Evolutionary conservation across 768 basidiomycete genomes (phyloP).

Genomic region (Xerocomellus amylosporus): DNA sequence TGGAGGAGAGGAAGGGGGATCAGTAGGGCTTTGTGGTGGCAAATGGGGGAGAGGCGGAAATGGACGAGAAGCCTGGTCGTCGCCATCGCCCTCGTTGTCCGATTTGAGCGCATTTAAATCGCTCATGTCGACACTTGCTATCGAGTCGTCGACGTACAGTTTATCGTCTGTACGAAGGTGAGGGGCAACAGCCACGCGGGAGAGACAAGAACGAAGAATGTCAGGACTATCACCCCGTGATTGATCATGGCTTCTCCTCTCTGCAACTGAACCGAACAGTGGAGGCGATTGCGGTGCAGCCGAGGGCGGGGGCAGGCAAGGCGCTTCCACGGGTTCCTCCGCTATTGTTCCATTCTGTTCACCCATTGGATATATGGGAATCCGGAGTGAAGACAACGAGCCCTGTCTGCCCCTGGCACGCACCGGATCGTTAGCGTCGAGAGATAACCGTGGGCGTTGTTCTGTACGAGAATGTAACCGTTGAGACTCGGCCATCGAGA

Average conservation of each 20-base stretch:
- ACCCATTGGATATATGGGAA: slow-evolving; percentile 14
- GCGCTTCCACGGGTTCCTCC: slow-evolving; percentile 14
- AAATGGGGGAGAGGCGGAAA: slow-evolving; percentile 28
- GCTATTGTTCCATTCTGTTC: slow-evolving; percentile 16
- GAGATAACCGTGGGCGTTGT: slow-evolving; percentile 16
- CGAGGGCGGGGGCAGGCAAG: neutral
- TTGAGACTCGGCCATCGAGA: slow-evolving; percentile 18
- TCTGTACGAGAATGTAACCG: slow-evolving; percentile 20
- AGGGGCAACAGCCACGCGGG: slow-evolving; percentile 9
- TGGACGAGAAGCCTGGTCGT: slow-evolving; percentile 22
- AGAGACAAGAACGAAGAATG: slow-evolving; percentile 18
- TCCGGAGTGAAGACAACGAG: slow-evolving; percentile 30
- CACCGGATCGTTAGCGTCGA: slow-evolving; percentile 12
- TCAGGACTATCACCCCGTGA: slow-evolving; percentile 19
- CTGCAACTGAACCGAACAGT: slow-evolving; percentile 4
- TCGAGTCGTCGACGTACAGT: slow-evolving; percentile 21
- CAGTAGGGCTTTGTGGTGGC: slow-evolving; percentile 4
- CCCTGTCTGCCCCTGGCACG: slow-evolving; percentile 24
- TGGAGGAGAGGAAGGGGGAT: slow-evolving; percentile 7
- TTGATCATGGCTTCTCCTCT: slow-evolving; percentile 7
- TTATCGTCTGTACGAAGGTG: neutral
- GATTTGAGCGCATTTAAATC: slow-evolving; percentile 30
- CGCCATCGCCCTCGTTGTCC: slow-evolving; percentile 27
- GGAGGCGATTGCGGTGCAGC: slow-evolving; percentile 1
- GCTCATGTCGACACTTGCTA: slow-evolving; percentile 32